A percentile compares a stretch with the other conserved stretches of the same genome.
These are phyloP conservation scores for Hygrophoropsis aurantiaca DNA, from an alignment of 768 basidiomycete species.

Conservation along the genomic window DNA sequence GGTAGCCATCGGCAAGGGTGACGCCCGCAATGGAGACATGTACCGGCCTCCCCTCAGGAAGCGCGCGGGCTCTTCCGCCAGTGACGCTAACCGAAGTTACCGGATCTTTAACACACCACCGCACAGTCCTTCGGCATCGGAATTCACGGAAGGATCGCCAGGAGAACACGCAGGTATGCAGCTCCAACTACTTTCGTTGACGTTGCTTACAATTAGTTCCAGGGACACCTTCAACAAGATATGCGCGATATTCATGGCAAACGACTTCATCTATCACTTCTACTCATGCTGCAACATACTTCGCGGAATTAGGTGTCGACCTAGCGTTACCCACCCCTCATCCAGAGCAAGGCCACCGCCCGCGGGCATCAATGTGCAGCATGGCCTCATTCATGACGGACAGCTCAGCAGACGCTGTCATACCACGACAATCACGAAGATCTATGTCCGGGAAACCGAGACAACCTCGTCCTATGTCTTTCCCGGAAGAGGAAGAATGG, in stretches of 20 bases:
- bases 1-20: constrained; percentile 8
- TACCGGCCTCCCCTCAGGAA: constrained; percentile 15
- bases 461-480: constrained; percentile 12
- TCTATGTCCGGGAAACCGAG: constrained; percentile 18
- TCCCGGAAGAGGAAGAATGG: constrained; percentile 15
- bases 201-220: too few species aligned
- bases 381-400: constrained; percentile 58
- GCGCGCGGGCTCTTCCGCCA: constrained; percentile 12
- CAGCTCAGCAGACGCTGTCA: constrained; percentile 56
- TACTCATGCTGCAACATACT: constrained; percentile 18
- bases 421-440: constrained; percentile 35
- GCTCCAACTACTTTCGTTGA: not conserved
- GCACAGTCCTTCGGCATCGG: constrained; percentile 2
- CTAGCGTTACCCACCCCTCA: constrained; percentile 23
- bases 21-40: not conserved
- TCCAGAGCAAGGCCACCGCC: constrained; percentile 13
- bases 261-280: constrained; percentile 30
- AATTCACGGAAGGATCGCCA: constrained; percentile 4
- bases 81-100: constrained; percentile 14
- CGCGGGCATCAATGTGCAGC: constrained; percentile 49
- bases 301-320: constrained; percentile 31
- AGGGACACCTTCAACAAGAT: constrained; percentile 18
- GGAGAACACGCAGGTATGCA: not conserved
- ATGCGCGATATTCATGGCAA: constrained; percentile 29
- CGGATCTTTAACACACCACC: constrained; percentile 18